Evolutionary conservation across 345 rosid species (phyloP), one percentile per base, ranked within the genome.

Genomic region (Hibiscus trionum): DNA sequence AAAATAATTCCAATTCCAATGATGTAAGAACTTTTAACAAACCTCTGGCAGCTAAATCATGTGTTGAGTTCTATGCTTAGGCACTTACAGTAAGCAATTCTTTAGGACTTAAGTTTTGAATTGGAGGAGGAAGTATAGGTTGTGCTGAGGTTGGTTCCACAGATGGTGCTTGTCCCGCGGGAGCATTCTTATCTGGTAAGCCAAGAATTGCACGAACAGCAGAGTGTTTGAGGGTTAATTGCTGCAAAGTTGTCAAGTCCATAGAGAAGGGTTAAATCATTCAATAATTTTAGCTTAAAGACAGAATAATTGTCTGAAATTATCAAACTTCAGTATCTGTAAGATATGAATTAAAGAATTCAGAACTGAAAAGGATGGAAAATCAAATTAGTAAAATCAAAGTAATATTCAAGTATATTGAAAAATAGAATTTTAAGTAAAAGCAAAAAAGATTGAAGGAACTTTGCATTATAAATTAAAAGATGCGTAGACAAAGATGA

Each of bases 41-140:
- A 76, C 55, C 59, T 57, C 52, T 31, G 72, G 24, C 17, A 35
- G 56, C 52, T 70, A 73, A 56, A 77, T 55, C 17, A 35, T 2
- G 17, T 69, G 72, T 44, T 50, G 61, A 35, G 46, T 73, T 50
- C 60, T 9, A 56, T 19, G 58, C 19, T 67, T 71, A 21, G 70
- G 69, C 62, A 85, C 96, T 86, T 82, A 94, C 98, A 46, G 64
- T 79, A 75, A 88, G 76, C 69, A 90, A 74, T 77, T 88, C 85
- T 70, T 82, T 77, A 29, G 96, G 89, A 26, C 84, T 70, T 72
- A 94, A 77, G 49, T 79, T 69, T 72, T 84, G 84, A 29, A 60
- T 78, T 5, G 86, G 61, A 78, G 79, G 42, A 37, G 42, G 42
- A 37, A 37, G 82, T 70, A 70, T 71, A 11, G 19, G 78, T 17